Conservation (phyloP, 2,329 filamentous ascomycete genomes). For the Fusarium torreyae region DNA sequence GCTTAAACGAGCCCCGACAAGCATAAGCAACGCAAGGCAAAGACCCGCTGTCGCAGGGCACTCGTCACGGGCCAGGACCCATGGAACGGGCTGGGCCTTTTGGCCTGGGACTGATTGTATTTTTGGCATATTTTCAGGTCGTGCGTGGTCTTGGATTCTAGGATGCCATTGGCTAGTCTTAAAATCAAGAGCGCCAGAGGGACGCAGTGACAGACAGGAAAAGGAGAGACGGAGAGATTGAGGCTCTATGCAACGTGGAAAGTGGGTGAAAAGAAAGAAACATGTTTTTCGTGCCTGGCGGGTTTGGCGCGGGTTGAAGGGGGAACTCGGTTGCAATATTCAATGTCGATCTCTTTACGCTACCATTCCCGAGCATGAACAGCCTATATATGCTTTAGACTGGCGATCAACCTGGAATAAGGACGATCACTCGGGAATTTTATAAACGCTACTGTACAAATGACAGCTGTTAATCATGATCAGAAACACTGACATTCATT, state of each 20-base stretch:
- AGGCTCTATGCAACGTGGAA: constrained; percentile 4
- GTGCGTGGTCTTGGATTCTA: constrained; percentile 19
- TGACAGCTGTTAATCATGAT: neutral
- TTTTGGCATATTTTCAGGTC: constrained; percentile 36
- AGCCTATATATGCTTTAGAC: neutral
- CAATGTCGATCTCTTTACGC: constrained; percentile 23
- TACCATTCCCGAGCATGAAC: constrained; percentile 10
- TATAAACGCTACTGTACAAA: neutral
- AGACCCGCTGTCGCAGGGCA: constrained; percentile 28
- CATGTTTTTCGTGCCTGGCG: constrained; percentile 2
- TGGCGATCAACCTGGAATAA: constrained; percentile 9
- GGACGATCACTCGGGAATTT: neutral
- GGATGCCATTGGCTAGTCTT: constrained; percentile 13
- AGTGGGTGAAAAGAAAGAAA: constrained; percentile 12
- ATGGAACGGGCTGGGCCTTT: constrained; percentile 11
- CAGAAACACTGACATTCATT: neutral
- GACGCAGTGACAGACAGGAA: constrained; percentile 2
- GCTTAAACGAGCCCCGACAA: constrained; percentile 6
- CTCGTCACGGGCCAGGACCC: constrained; percentile 19
- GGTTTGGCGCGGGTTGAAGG: neutral
- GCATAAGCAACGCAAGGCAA: constrained; percentile 9
- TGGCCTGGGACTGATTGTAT: constrained; percentile 18
- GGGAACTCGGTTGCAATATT: neutral
- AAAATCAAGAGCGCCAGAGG: neutral
- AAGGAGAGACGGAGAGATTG: constrained; percentile 1